Percentiles rank a stretch among this genome's conserved stretches.
These are phyloP conservation scores for Stylosanthes scabra DNA, from an alignment of 331 rosid genomes.

Conservation along the genomic window DNA sequence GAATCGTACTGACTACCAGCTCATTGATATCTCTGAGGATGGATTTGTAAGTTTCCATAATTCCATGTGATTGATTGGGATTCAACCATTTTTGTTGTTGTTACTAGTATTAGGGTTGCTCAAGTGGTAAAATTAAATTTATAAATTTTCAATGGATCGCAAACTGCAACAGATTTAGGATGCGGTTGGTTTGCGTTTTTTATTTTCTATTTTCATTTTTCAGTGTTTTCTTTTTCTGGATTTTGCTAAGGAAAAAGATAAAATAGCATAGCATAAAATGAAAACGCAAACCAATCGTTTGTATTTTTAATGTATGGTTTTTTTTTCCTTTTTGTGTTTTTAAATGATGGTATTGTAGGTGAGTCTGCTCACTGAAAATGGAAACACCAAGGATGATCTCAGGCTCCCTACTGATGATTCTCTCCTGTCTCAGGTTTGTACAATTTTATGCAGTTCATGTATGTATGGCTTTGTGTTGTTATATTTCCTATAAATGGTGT, in stretches of 20 bases:
- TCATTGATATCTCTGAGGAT: conserved; percentile 79
- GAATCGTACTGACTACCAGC: conserved; percentile 79
- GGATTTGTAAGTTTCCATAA: conserved; percentile 61
- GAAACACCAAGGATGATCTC: conserved; percentile 79
- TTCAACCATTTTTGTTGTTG: neutral
- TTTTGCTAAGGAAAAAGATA: too few species aligned
- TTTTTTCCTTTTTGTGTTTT: too few species aligned
- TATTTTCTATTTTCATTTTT: too few species aligned
- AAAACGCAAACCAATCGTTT: too few species aligned
- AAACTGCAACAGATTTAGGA: too few species aligned
- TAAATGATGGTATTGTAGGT: conserved; percentile 42
- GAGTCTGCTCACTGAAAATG: conserved; percentile 76
- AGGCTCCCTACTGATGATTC: conserved; percentile 70
- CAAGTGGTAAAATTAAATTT: too few species aligned
- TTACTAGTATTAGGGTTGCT: too few species aligned
- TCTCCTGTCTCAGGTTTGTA: conserved; percentile 69
- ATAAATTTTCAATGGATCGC: too few species aligned
- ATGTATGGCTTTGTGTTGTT: neutral
- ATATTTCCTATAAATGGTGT: neutral
- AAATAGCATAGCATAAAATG: too few species aligned
- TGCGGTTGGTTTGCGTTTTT: too few species aligned
- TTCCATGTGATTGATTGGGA: neutral
- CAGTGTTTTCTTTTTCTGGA: too few species aligned
- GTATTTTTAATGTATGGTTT: neutral
- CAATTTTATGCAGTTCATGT: neutral